phyloP scores from a whole-genome alignment of 1,284 basidiomycete species.

The Heterobasidion irregulare region DNA sequence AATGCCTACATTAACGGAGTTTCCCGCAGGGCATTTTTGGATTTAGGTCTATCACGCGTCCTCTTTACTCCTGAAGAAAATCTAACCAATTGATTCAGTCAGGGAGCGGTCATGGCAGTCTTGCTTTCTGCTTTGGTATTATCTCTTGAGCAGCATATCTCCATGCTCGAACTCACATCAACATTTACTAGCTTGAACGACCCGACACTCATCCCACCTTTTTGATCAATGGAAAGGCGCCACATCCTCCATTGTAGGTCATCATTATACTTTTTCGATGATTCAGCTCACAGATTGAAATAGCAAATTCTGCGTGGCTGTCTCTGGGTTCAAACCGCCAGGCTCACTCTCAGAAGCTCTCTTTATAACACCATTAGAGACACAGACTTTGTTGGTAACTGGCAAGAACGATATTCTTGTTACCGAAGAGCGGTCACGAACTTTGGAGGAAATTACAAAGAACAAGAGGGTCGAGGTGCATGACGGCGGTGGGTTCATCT shows the following conservation, averaged over 20 bases:
- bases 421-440: slow-evolving; percentile 57
- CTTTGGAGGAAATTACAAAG: slow-evolving; percentile 49
- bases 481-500: slow-evolving; percentile 52
- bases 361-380: slow-evolving; percentile 45
- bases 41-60: slow-evolving; percentile 44
- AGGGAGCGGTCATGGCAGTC: slow-evolving; percentile 78
- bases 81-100: slow-evolving; percentile 31
- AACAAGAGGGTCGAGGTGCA: slow-evolving; percentile 64
- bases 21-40: slow-evolving; percentile 68
- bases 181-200: slow-evolving; percentile 34
- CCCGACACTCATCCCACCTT: slow-evolving; percentile 57
- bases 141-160: slow-evolving; percentile 7
- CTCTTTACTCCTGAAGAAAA: not conserved
- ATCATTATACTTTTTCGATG: slow-evolving; percentile 9
- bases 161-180: not conserved
- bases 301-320: slow-evolving; percentile 63
- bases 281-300: slow-evolving; percentile 3
- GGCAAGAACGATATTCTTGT: slow-evolving; percentile 81
- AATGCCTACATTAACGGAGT: not conserved
- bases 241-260: slow-evolving; percentile 64
- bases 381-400: slow-evolving; percentile 76
- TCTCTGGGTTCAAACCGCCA: slow-evolving; percentile 57
- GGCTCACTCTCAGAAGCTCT: slow-evolving; percentile 45
- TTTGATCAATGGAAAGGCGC: slow-evolving; percentile 52
- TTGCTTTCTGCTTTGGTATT: slow-evolving; percentile 66